These are phyloP conservation scores for Penicillium fimorum DNA, from an alignment of 495 filamentous ascomycete genomes.

Conservation along the genomic window DNA sequence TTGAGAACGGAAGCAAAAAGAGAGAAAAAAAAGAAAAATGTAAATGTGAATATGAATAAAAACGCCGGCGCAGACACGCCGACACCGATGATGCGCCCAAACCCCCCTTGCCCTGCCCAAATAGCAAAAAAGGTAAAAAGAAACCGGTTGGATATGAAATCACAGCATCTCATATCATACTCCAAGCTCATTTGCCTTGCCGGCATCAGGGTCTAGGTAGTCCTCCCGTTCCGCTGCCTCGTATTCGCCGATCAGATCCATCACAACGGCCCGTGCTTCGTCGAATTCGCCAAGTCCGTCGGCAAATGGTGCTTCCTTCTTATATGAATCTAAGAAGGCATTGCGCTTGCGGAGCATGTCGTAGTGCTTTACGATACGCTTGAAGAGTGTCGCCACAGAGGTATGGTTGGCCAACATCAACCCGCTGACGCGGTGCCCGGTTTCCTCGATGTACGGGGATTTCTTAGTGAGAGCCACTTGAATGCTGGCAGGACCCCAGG, in stretches of 20 bases:
- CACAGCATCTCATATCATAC: constrained; percentile 22
- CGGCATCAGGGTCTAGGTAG: constrained; percentile 73
- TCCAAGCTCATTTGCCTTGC: constrained; percentile 46
- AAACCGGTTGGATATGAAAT: not conserved
- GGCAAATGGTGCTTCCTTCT: constrained; percentile 85
- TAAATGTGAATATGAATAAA: constrained; percentile 10
- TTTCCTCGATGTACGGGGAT: constrained; percentile 82
- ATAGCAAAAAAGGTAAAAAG: constrained; percentile 13
- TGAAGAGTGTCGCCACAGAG: constrained; percentile 94
- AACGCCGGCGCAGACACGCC: constrained; percentile 20
- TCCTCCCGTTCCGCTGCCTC: constrained; percentile 88
- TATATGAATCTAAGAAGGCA: constrained; percentile 93
- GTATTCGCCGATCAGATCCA: constrained; percentile 87
- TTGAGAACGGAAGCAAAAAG: not conserved
- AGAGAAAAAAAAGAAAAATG: constrained; percentile 7
- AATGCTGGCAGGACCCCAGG: constrained; percentile 98
- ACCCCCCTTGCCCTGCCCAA: constrained; percentile 25
- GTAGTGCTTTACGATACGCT: constrained; percentile 85
- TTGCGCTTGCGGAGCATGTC: constrained; percentile 92
- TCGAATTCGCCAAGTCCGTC: constrained; percentile 95
- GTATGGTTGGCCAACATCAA: constrained; percentile 99
- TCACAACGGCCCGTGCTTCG: constrained; percentile 84
- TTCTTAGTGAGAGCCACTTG: constrained; percentile 96
- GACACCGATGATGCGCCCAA: constrained; percentile 24
- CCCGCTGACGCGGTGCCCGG: constrained; percentile 82